Base-by-base conservation (phyloP, 305 asterid genomes). In the Rubia peregrina region DNA sequence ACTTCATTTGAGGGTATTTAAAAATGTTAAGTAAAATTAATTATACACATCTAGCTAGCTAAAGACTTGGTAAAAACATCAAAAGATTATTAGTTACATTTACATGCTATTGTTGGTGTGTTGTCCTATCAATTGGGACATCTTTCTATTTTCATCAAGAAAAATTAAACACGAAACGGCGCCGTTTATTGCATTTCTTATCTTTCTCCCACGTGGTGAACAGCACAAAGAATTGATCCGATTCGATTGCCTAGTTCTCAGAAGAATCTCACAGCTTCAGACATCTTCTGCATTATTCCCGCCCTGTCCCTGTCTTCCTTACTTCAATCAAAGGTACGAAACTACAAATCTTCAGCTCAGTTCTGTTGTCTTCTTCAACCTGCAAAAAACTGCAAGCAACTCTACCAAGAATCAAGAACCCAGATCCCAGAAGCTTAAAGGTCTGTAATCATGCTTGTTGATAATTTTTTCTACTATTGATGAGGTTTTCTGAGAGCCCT, bases 211-310 rank as follows among this genome's bases (percentile, higher is more conserved):
- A 51, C 57, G 57, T 51, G 57, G 57, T 17, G 57, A 51, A 51
- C 62, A 56, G 62, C 6, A 19, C 6, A 56, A 21, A 9, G 1
- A 26, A 56, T n/a, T 56, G 33, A 56, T 56, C 33, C 62, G 62
- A 56, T 56, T 56, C 62, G 62, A 56, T 56, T 56, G 33, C 33
- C 62, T 19, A 21, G n/a, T 22, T 21, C 62, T 56, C 33, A 56
- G 26, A 56, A 21, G 62, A 19, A 56, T 7, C 62, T 56, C 62
- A 56, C 33, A 56, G 62, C 62, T 56, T 9, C 33, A 19, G 62
- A 56, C 62, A 56, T 19, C 62, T 56, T 9, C 62, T n/a, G 62
- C 33, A 56, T 56, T 56, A 56, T 56, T 22, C 33, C 62, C 33
- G 57, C 57, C 21, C 62, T 56, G 62, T 56, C 21, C 21, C 21